A percentile compares a stretch with the other conserved stretches of the same genome.
Evolutionary conservation across 768 basidiomycete genomes (phyloP).

Genomic region (Podaxis sp.): DNA sequence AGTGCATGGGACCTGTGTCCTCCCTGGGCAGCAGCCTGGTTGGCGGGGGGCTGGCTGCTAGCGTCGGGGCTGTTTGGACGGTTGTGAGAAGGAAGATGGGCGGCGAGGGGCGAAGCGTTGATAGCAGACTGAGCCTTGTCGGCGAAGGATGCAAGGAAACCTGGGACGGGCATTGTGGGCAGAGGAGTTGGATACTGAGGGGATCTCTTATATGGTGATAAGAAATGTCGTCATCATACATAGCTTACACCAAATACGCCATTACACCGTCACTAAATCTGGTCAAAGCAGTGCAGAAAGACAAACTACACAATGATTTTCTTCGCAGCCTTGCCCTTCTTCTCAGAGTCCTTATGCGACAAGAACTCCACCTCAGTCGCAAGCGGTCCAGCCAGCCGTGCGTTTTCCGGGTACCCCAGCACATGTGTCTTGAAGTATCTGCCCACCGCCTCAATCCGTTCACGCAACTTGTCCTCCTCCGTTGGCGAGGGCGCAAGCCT

Average conservation of each 20-base stretch:
- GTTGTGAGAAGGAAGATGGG: conserved; percentile 42
- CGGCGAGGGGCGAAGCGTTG: conserved; percentile 58
- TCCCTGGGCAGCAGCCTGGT: conserved; percentile 42
- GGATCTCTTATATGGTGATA: conserved; percentile 14
- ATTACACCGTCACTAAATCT: conserved; percentile 18
- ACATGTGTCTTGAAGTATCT: conserved; percentile 90
- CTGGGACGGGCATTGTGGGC: conserved; percentile 54
- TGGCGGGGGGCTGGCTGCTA: conserved; percentile 38
- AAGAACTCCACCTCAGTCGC: conserved; percentile 94
- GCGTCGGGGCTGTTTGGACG: conserved; percentile 38
- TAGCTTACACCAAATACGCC: conserved; percentile 28
- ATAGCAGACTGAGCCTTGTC: conserved; percentile 79
- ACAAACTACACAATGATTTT: conserved; percentile 66
- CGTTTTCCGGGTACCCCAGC: conserved; percentile 74
- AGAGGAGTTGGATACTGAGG: conserved; percentile 17
- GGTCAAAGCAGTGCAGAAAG: conserved; percentile 20
- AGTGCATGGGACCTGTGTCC: conserved; percentile 55
- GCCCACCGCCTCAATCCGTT: conserved; percentile 83
- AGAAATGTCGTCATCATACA: conserved; percentile 21
- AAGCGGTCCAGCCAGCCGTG: conserved; percentile 79
- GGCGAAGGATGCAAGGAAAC: conserved; percentile 65
- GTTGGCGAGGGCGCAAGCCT: conserved; percentile 64
- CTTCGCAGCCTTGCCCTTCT: conserved; percentile 82
- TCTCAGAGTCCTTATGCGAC: conserved; percentile 94
- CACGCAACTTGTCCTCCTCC: conserved; percentile 60